Percentiles rank a stretch among this genome's conserved stretches.
Conservation (phyloP, 1,139 yeast species). For the Blastobotrys malaysiensis region DNA sequence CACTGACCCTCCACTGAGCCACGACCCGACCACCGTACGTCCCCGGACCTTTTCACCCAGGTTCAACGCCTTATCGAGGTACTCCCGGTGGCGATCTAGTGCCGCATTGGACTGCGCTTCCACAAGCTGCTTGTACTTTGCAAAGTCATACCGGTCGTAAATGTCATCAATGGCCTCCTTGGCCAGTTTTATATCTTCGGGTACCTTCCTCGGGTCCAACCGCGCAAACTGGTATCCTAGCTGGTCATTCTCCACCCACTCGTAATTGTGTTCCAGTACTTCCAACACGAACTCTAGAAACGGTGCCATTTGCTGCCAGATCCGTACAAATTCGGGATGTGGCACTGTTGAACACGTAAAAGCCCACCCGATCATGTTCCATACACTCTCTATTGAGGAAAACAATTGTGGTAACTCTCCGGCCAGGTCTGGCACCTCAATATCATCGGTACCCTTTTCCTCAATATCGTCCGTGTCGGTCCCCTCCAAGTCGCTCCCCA, state of each 20-base stretch:
- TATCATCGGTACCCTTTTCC: not conserved
- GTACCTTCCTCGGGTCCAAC: not conserved
- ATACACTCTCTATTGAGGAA: constrained; percentile 6
- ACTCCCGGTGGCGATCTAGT: not conserved
- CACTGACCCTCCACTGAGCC: not conserved
- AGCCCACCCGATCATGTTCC: constrained; percentile 21
- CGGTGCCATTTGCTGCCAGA: constrained; percentile 18
- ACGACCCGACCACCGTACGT: not conserved
- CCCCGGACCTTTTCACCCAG: not conserved
- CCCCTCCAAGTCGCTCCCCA: not conserved
- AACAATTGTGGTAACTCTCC: not conserved
- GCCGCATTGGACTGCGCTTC: not conserved
- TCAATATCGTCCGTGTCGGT: not conserved
- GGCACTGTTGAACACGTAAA: constrained; percentile 17
- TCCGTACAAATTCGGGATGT: constrained; percentile 10
- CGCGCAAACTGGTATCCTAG: not conserved
- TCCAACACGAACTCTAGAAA: constrained; percentile 15
- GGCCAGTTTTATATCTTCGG: not conserved
- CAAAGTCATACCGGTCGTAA: not conserved
- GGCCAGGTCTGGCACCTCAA: not conserved
- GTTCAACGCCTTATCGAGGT: not conserved
- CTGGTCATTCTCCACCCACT: not conserved
- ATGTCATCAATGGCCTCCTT: not conserved
- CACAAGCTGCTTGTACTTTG: not conserved
- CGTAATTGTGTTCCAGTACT: constrained; percentile 14